phyloP scores from a whole-genome alignment of 2,329 filamentous ascomycete species.

The Aureobasidium sp. region DNA sequence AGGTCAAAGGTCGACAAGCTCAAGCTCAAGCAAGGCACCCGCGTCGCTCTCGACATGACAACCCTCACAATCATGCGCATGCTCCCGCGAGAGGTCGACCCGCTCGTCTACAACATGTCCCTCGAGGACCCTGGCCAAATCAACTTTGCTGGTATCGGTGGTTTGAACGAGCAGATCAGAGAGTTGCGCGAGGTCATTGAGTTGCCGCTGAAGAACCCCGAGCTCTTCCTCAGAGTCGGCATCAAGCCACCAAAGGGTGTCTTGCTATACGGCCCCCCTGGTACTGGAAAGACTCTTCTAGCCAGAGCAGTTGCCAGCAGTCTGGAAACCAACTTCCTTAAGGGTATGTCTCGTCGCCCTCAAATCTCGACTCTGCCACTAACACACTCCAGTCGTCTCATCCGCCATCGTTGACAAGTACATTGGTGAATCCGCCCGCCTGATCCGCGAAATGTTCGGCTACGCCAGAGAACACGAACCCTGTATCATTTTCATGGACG shows the following conservation, averaged over 20 bases:
- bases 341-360: slow-evolving; percentile 64
- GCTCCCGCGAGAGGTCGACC: slow-evolving; percentile 98
- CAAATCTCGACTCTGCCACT: slow-evolving; percentile 8
- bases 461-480: slow-evolving; percentile 99
- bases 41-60: slow-evolving; percentile 98
- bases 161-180: slow-evolving; percentile 98
- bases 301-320: slow-evolving; percentile 99
- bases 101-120: slow-evolving; percentile 99
- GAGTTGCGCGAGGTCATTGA: slow-evolving; percentile 99
- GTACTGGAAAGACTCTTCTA: slow-evolving; percentile 99
- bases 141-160: slow-evolving; percentile 99
- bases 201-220: slow-evolving; percentile 99
- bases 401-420: slow-evolving; percentile 99
- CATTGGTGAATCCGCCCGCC: slow-evolving; percentile 96
- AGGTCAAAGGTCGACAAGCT: slow-evolving; percentile 98
- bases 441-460: slow-evolving; percentile 99
- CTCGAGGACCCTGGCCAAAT: slow-evolving; percentile 97
- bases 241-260: slow-evolving; percentile 98
- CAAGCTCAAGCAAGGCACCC: slow-evolving; percentile 98
- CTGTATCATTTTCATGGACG: slow-evolving; percentile 99
- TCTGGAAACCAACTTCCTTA: slow-evolving; percentile 98
- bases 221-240: slow-evolving; percentile 99
- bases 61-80: slow-evolving; percentile 99
- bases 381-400: slow-evolving; percentile 77
- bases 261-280: slow-evolving; percentile 97